Base-by-base conservation (phyloP, 139 green algal species). In the Micractinium sp. region DNA sequence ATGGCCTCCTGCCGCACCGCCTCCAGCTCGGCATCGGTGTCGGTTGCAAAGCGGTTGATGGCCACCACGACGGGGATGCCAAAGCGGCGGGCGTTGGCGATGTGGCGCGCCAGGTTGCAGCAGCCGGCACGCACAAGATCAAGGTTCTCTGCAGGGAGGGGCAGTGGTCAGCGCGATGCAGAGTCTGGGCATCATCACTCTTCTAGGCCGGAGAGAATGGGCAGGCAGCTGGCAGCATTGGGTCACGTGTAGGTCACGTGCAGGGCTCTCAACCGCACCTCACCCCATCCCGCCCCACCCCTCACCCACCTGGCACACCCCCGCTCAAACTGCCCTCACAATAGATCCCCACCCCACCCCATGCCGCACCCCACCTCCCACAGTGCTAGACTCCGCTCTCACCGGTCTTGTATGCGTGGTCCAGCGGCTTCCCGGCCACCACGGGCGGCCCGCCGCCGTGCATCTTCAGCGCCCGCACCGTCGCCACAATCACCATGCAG, bases 381-480 rank as follows among this genome's bases (percentile, higher is more conserved):
- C 0, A 23, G 0, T 0, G 22, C 60, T 16, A 31, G 3, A 1
- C 16, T 16, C 16, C 47, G 5, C 47, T 25, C 83, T 31, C 67
- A 87, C 83, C 83, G 14, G 74, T 96, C 29, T 91, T 96, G 96
- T 99, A 99, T 39, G 93, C 96, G 89, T 97, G 94, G 80, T 97
- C 95, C 47, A 99, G 94, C 0, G 98, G 96, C 86, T 96, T 98
- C 83, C 97, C 96, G 81, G 95, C 56, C 67, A 87, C 92, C 77
- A 98, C 96, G 4, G 94, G 88, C 0, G 97, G 96, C 23, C 96
- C 97, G 22, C 96, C 96, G 19, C 96, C 96, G 87, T 98, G 96
- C 96, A 98, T 98, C 93, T 99, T 99, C 53, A 99, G 94, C 15
- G 98, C 98, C 0, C 98, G 93, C 41, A 99, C 97, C 33, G 98